Conservation (phyloP, 345 rosid genomes). For the Lenwebbia sp. region DNA sequence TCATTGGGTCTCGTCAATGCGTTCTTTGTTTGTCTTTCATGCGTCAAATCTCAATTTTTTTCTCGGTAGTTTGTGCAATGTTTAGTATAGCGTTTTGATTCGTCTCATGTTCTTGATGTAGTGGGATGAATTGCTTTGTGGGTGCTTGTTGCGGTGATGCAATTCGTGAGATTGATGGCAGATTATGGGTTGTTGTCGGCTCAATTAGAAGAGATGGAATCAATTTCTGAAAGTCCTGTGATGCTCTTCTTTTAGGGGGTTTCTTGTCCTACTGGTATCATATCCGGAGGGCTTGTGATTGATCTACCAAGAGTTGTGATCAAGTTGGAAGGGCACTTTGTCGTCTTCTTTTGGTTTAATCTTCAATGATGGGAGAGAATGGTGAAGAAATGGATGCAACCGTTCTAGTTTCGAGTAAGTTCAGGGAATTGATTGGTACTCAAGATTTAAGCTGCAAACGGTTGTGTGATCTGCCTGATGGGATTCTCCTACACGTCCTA, state of each 20-base stretch:
- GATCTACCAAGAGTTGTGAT: too few relatives aligned
- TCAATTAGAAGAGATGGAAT: too few relatives aligned
- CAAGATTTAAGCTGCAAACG: not conserved
- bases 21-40: not conserved
- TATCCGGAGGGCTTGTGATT: too few relatives aligned
- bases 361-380: not conserved
- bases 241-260: too few relatives aligned
- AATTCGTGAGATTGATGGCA: too few relatives aligned
- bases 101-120: not conserved
- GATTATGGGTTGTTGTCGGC: too few relatives aligned
- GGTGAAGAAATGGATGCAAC: not conserved
- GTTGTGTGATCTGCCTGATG: not conserved
- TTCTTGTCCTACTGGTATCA: too few relatives aligned
- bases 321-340: not conserved
- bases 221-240: too few relatives aligned
- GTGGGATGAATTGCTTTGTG: too few relatives aligned
- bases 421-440: not conserved
- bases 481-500: too few relatives aligned
- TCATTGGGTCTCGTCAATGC: not conserved
- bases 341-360: not conserved
- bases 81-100: too few relatives aligned
- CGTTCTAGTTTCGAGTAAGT: not conserved
- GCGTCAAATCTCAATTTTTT: not conserved
- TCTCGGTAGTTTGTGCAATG: not conserved
- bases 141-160: too few relatives aligned